These are phyloP conservation scores for Diutina pseudorugosa DNA, from an alignment of 1,139 yeast species.

Conservation along the genomic window DNA sequence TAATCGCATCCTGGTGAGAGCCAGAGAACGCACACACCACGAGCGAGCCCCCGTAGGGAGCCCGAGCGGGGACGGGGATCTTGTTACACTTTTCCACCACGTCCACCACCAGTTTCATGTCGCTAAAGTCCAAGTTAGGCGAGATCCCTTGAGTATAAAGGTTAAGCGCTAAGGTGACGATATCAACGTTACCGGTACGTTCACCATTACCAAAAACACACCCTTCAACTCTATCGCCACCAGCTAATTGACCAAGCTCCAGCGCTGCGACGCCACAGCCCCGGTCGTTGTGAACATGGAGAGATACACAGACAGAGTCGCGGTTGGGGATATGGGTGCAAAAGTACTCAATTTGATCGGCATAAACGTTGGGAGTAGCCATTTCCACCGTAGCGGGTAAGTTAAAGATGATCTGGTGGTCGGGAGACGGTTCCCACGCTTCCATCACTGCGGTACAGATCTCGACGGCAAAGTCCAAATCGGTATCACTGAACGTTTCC, in stretches of 20 bases:
- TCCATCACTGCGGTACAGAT: conserved; percentile 4
- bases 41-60: conserved; percentile 3
- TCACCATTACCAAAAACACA: conserved; percentile 4
- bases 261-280: conserved; percentile 3
- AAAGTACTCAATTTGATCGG: conserved; percentile 4
- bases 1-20: conserved; percentile 4
- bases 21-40: conserved; percentile 5
- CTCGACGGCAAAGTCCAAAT: conserved; percentile 1
- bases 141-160: conserved; percentile 2
- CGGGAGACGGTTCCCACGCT: conserved; percentile 1
- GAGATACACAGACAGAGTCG: conserved; percentile 2
- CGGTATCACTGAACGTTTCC: conserved; percentile 3
- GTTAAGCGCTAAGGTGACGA: conserved; percentile 4
- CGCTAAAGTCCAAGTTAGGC: conserved; percentile 2
- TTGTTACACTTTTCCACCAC: conserved; percentile 4
- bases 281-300: conserved; percentile 4
- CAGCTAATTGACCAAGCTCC: conserved; percentile 4
- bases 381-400: conserved; percentile 4
- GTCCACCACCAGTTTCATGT: conserved; percentile 3
- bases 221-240: conserved; percentile 3
- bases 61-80: conserved; percentile 4
- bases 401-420: conserved; percentile 3
- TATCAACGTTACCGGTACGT: conserved; percentile 4
- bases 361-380: conserved; percentile 4
- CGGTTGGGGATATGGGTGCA: conserved; percentile 1